Evolutionary conservation across 345 rosid species (phyloP).

Genomic region (Moricandia arvensis): DNA sequence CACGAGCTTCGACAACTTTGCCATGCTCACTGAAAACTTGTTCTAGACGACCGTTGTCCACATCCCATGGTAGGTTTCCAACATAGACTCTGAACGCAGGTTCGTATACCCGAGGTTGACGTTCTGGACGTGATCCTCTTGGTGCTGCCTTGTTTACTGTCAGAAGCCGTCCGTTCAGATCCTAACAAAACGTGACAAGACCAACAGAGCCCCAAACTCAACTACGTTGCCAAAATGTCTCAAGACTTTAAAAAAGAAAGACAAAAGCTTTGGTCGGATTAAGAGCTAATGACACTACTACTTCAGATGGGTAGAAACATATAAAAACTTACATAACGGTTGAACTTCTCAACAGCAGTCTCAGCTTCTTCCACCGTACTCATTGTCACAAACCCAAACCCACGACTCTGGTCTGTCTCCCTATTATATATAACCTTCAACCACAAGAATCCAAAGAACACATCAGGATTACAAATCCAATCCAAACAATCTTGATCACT

Average conservation of each 20-base stretch:
- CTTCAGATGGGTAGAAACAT: too few relatives aligned
- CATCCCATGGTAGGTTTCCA: constrained; percentile 86
- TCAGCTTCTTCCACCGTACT: constrained; percentile 88
- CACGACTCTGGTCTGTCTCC: constrained; percentile 84
- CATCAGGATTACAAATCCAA: background rate
- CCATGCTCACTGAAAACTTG: constrained; percentile 88
- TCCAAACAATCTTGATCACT: constrained; percentile 2
- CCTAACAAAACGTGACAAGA: constrained; percentile 51
- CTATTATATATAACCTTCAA: constrained; percentile 79
- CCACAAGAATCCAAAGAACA: background rate
- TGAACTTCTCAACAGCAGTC: constrained; percentile 62
- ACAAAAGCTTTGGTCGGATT: background rate
- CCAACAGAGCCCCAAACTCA: too few relatives aligned
- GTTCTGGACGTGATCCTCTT: constrained; percentile 70
- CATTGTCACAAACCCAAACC: constrained; percentile 94
- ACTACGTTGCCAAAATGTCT: background rate
- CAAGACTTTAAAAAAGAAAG: background rate
- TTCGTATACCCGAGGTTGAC: constrained; percentile 55
- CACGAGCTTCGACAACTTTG: constrained; percentile 77
- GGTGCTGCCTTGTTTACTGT: constrained; percentile 91
- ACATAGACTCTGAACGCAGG: constrained; percentile 62
- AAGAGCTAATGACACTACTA: background rate
- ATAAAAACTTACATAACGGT: constrained; percentile 69
- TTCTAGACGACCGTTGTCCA: constrained; percentile 69
- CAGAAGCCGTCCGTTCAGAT: constrained; percentile 65